Evolutionary conservation across 75 land plant genomes (phyloP).

Genomic region (Chamaecyparis obtusa): DNA sequence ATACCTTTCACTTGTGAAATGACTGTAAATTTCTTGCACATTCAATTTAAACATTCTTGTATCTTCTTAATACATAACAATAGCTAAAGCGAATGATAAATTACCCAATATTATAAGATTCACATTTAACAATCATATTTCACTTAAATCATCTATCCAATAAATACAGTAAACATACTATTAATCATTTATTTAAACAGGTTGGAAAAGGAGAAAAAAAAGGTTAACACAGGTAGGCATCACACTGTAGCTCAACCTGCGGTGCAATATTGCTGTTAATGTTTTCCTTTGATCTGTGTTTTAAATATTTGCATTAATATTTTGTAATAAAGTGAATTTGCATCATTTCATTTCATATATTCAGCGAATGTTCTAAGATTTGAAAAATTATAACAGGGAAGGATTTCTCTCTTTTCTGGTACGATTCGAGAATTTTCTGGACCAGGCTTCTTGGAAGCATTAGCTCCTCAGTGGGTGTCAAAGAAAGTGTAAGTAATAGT

Average conservation of each 20-base stretch:
- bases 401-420: slow-evolving; percentile 75
- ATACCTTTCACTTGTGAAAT: too few species aligned
- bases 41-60: too few species aligned
- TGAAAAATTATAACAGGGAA: slow-evolving; percentile 31
- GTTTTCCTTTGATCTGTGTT: not conserved
- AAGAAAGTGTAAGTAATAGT: slow-evolving; percentile 45
- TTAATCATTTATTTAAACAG: too few species aligned
- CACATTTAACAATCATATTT: too few species aligned
- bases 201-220: too few species aligned
- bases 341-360: not conserved
- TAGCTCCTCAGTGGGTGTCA: slow-evolving; percentile 58
- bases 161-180: too few species aligned
- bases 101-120: too few species aligned
- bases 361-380: not conserved
- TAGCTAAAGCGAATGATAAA: too few species aligned
- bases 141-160: too few species aligned
- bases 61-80: too few species aligned
- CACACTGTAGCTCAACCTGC: not conserved
- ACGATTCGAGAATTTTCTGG: slow-evolving; percentile 75
- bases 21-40: too few species aligned
- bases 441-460: slow-evolving; percentile 66
- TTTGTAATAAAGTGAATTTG: not conserved
- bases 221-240: too few species aligned
- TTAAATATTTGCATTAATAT: not conserved
- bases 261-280: not conserved